Evolutionary conservation across 1,284 basidiomycete genomes (phyloP), one percentile per base, ranked within the genome.

Genomic region (Ustilago loliicola): DNA sequence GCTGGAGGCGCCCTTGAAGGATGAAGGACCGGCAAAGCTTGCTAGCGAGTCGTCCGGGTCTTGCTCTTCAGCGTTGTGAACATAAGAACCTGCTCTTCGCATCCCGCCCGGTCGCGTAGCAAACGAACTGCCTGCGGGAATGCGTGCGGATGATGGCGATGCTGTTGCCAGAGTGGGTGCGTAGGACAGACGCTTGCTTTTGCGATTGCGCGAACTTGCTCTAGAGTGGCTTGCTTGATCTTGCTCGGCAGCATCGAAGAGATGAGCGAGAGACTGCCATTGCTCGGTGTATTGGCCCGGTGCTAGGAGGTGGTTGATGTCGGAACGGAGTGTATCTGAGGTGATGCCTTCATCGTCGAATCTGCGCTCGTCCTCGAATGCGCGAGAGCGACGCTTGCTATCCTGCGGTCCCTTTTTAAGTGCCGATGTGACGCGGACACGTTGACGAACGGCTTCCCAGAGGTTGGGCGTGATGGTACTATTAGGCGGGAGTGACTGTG

Each of bases 301-400:
- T 7, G 73, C 67, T 2, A 73, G 62, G 17, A 71, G 61, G 25
- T 71, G 67, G n/a, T 47, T 48, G 29, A 62, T 64, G n/a, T 73
- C 72, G 54, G 54, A 30, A 21, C 69, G 68, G 30, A 82, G 61
- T 10, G 76, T 76, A 47, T 77, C 73, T 6, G 74, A 69, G 32
- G 78, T 72, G 57, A 82, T 69, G 48, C 79, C 79, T 38, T 82
- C 80, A 42, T 71, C 79, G 47, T 82, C 80, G 51, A 82, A 69
- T 29, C 71, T 63, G 36, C 67, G 60, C 27, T 71, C 59, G 19
- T 72, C 62, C 56, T 77, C 69, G 27, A 74, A 68, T 15, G 60
- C 61, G 29, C 72, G 67, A 25, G 69, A 71, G 0, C 58, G 64
- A 36, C 75, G 71, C n/a, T 70, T 56, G 42, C 40, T 36, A 11